Evolutionary conservation across 441 rosid species (phyloP), one percentile per base, ranked within the genome.

Genomic region (Gossypium armourianum): DNA sequence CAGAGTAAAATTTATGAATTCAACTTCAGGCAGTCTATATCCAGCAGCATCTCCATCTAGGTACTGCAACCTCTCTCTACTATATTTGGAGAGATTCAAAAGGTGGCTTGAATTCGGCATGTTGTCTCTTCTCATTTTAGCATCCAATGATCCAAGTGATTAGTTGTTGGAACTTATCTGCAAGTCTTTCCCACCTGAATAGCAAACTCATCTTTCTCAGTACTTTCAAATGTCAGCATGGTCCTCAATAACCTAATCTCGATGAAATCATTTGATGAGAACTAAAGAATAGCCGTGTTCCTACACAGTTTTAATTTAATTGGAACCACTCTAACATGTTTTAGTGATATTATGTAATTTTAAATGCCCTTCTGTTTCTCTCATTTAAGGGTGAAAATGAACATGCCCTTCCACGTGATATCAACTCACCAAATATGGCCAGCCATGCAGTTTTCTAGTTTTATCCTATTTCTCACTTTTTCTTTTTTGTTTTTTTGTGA

Each of bases 1-100:
- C 80, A 83, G 87, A 80, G 93, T 92, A 69, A 84, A 81, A 77
- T 90, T 82, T 80, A 29, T 71, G 21, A 81, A 79, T 20, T 78
- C 83, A 8, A 69, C 83, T 76, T 70, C 83, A 68, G 73, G 86
- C 68, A 82, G 83, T 75, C 70, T 81, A 62, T 81, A 81, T 78
- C 74, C 80, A 40, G 19, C 87, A 62, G 28, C 83, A 69, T 79
- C 90, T 54, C 68, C 80, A 52, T 67, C 85, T 56, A 88, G 96
- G 95, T 84, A 73, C 26, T 17, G 71, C 71, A 68, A 17, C 16
- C 47, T 16, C 61, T 17, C 50, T 67, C 49, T 28, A 52, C 47
- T 52, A 12, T 68, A 52, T 53, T 68, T 53, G 71, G 28, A 9
- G 16, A 28, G 61, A 28, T 52, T 67, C 17, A 28, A 68, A 53